These are phyloP conservation scores for Penicillium brevicompactum DNA, from an alignment of 2,329 filamentous ascomycete species.

Conservation along the genomic window DNA sequence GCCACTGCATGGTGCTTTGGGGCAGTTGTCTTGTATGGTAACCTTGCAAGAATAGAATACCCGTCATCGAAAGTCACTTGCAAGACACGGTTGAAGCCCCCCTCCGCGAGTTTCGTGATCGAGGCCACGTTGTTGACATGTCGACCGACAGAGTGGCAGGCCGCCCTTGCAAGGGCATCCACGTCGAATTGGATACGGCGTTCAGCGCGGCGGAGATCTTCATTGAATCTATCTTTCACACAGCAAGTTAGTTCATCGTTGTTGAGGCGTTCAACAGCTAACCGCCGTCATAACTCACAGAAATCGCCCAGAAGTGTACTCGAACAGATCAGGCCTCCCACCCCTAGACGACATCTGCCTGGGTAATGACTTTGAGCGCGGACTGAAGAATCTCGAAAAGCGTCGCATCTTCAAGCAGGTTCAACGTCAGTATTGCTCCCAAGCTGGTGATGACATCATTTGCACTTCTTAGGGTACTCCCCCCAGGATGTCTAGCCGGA, in stretches of 20 bases:
- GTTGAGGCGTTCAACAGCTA: not conserved
- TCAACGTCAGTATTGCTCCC: not conserved
- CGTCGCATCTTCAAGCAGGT: conserved; percentile 1
- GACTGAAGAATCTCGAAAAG: not conserved
- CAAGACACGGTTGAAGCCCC: conserved; percentile 41
- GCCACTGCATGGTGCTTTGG: conserved; percentile 35
- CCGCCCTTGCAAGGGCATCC: conserved; percentile 8
- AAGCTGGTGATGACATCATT: not conserved
- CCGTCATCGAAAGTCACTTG: conserved; percentile 34
- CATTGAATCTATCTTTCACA: conserved; percentile 10
- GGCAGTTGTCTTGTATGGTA: conserved; percentile 36
- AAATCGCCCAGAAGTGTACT: conserved; percentile 9
- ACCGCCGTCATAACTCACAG: conserved; percentile 2
- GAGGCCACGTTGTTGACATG: conserved; percentile 4
- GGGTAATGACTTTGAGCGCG: not conserved
- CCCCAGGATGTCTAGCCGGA: no score
- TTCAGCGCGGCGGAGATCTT: conserved; percentile 12
- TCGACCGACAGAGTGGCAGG: conserved; percentile 8
- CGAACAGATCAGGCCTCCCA: conserved; percentile 1
- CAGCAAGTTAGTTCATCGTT: not conserved
- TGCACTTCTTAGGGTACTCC: no score
- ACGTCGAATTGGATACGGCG: conserved; percentile 6
- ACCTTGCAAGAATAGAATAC: conserved; percentile 31
- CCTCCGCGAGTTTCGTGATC: conserved; percentile 38
- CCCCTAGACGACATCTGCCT: not conserved